Evolutionary conservation across 2,329 filamentous ascomycete genomes (phyloP), one percentile per base, ranked within the genome.

Genomic region (Ophiocordyceps sinensis): DNA sequence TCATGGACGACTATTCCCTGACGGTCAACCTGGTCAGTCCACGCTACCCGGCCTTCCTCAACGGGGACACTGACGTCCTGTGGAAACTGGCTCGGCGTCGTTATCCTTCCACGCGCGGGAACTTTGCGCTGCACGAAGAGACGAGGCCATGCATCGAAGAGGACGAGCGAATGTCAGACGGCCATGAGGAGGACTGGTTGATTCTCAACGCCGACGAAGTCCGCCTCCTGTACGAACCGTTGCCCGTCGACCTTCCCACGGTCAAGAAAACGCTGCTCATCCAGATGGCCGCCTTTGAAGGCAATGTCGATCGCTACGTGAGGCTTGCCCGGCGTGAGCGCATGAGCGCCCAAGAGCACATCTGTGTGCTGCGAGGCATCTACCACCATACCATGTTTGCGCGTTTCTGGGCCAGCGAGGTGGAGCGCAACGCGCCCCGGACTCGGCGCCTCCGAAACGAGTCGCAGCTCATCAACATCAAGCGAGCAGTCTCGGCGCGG

Each of bases 261-360:
- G 43, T 57, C 3, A 51, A 63, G 29, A 67, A 67, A 38, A 55
- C 62, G 36, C 29, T 61, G 0, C 49, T 66, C 1, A 61, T 65
- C 12, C 45, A 52, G 5, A 52, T 58, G 40, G 60, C 63, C 0
- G 62, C 61, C 0, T 65, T 57, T 19, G 43, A 52, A 1, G 62
- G 63, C 2, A 53, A 67, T 17, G 44, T 66, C 6, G 62, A 67
- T 36, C 56, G 62, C 3, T 67, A 65, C 34, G 19, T 41, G 0
- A 55, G 62, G 1, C 50, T 68, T 10, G 34, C 34, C 6, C 34
- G 34, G 6, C 34, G 5, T 4, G 5, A 4, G 10, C 12, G 5
- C n/a, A 36, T 36, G 34, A 19, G 5, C 12, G 5, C n/a, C 12
- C 9, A 8, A 5, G 34, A 36, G 19, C 6, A 12, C 8, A 5